Percentiles rank a stretch among this genome's conserved stretches.
Evolutionary conservation across 257 asterid genomes (phyloP).

Genomic region (Lithospermum erythrorhizon): DNA sequence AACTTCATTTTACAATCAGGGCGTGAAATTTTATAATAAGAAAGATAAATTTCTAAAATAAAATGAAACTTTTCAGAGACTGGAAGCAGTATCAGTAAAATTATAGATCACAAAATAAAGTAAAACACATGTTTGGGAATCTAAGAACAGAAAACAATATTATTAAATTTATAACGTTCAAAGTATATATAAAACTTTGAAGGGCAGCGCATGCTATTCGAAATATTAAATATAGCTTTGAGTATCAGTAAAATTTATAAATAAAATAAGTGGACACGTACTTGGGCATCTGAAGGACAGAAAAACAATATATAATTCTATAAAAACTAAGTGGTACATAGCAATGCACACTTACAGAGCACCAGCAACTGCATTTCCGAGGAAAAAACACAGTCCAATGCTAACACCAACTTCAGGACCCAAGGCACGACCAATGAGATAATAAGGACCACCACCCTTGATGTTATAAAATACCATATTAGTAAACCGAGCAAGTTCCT

Average conservation of each 20-base stretch:
- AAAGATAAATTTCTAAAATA: neutral
- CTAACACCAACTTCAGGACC: slow-evolving; percentile 99
- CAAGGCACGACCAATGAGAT: slow-evolving; percentile 98
- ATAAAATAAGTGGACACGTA: neutral
- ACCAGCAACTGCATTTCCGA: slow-evolving; percentile 97
- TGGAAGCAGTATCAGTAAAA: no score
- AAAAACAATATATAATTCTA: neutral
- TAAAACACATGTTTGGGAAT: no score
- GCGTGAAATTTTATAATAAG: neutral
- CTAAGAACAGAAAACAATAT: no score
- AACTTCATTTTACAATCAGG: neutral
- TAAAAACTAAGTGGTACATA: neutral
- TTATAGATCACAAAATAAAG: no score
- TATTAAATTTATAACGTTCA: no score
- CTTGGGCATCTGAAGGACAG: neutral
- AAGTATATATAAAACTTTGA: no score
- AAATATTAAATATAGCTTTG: neutral
- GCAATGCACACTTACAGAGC: slow-evolving; percentile 69
- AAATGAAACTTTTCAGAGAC: neutral
- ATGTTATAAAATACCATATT: slow-evolving; percentile 13
- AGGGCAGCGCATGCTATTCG: neutral
- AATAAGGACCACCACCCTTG: slow-evolving; percentile 99
- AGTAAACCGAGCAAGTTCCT: neutral
- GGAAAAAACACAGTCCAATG: slow-evolving; percentile 97
- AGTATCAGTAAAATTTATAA: neutral